A percentile compares a stretch with the other conserved stretches of the same genome.
These are phyloP conservation scores for Venturia pyrina DNA, from an alignment of 2,329 filamentous ascomycete species.

Conservation along the genomic window DNA sequence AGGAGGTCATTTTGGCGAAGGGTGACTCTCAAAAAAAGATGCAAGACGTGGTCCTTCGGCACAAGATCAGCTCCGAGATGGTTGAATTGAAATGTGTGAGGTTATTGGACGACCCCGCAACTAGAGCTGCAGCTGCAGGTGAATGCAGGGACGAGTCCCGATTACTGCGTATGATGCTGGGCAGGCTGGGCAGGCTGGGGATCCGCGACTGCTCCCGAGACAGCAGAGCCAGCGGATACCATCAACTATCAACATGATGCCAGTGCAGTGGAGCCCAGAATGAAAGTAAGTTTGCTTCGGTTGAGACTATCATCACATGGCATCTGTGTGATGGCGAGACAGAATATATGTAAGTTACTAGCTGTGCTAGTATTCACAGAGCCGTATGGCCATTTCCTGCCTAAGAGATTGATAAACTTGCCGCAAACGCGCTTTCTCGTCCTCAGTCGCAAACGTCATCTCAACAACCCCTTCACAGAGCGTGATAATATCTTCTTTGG, in stretches of 20 bases:
- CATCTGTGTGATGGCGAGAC: too few relatives aligned
- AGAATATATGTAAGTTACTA: too few relatives aligned
- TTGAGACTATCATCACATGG: too few relatives aligned
- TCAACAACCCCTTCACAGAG: constrained; percentile 53
- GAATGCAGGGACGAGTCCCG: background rate
- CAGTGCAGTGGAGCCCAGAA: background rate
- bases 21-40: background rate
- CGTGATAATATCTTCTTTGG: constrained; percentile 35
- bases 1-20: constrained; percentile 14
- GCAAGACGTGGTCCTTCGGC: background rate
- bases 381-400: background rate
- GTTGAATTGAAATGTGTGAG: background rate
- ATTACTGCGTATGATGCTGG: background rate
- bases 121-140: background rate
- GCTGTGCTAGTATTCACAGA: too few relatives aligned
- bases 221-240: background rate
- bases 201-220: background rate
- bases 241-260: too few relatives aligned
- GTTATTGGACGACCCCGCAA: background rate
- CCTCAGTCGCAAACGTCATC: constrained; percentile 55
- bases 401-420: background rate
- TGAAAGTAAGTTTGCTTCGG: background rate
- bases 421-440: constrained; percentile 48
- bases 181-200: background rate
- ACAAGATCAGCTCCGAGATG: background rate